Conservation (phyloP, 2,329 filamentous ascomycete species). For the Capronia coronata region DNA sequence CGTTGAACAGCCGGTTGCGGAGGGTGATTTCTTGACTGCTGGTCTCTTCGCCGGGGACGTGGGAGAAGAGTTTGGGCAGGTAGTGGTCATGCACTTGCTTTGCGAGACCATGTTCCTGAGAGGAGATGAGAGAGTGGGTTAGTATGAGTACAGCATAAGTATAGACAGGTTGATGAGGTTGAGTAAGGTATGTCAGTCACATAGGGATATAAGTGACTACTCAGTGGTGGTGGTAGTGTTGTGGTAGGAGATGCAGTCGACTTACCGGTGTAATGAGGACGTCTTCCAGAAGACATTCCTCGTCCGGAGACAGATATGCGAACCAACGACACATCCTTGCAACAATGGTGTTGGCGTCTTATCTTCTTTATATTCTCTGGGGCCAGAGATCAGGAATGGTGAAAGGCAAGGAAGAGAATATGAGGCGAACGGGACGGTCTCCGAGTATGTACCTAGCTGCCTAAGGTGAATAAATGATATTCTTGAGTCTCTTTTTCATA, state of each 20-base stretch:
- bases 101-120: slow-evolving; percentile 36
- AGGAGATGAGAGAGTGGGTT: background rate
- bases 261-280: slow-evolving; percentile 43
- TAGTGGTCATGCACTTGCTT: slow-evolving; percentile 50
- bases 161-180: background rate
- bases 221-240: no score
- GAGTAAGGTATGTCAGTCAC: no score
- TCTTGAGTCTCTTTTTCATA: no score
- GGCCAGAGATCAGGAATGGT: no score
- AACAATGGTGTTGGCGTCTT: background rate
- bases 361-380: no score
- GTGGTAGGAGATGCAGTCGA: no score
- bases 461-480: no score
- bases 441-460: no score
- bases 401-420: no score
- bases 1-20: slow-evolving; percentile 49
- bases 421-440: no score
- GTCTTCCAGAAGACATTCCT: slow-evolving; percentile 51
- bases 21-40: slow-evolving; percentile 37
- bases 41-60: slow-evolving; percentile 37
- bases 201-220: no score
- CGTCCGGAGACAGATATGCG: slow-evolving; percentile 48
- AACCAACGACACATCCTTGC: slow-evolving; percentile 49
- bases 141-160: no score
- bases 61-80: slow-evolving; percentile 47